phyloP scores from a whole-genome alignment of 768 basidiomycete species.

The Cyathus striatus region DNA sequence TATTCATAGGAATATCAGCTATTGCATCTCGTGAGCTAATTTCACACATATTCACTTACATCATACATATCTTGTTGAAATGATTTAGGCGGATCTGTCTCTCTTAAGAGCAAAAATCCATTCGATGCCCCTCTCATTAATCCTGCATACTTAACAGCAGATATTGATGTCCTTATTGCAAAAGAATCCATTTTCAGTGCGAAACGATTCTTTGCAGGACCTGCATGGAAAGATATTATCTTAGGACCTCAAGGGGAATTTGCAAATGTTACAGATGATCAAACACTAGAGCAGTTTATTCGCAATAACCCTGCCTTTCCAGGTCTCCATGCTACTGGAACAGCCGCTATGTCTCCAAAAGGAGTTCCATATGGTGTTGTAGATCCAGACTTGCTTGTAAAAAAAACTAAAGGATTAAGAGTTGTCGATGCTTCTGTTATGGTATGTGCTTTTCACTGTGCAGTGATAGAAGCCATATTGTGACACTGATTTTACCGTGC shows the following conservation, averaged over 20 bases:
- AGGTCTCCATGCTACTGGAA: constrained; percentile 20
- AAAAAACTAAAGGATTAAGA: constrained; percentile 25
- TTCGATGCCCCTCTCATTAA: constrained; percentile 8
- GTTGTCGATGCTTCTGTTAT: constrained; percentile 26
- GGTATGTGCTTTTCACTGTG: background rate
- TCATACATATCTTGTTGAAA: no score
- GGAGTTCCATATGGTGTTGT: constrained; percentile 8
- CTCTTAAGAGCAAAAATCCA: constrained; percentile 1
- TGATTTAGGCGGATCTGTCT: constrained; percentile 6
- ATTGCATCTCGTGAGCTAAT: constrained; percentile 22
- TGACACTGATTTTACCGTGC: background rate
- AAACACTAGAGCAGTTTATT: constrained; percentile 19
- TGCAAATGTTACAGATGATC: constrained; percentile 18
- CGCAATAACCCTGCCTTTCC: constrained; percentile 12
- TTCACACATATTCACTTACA: no score
- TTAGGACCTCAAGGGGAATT: background rate
- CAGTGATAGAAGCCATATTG: no score
- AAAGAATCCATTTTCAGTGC: constrained; percentile 5
- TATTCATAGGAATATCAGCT: background rate
- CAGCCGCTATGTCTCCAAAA: constrained; percentile 16
- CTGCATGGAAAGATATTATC: constrained; percentile 4
- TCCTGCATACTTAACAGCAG: constrained; percentile 23
- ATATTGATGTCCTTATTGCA: constrained; percentile 6
- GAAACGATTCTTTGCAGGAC: constrained; percentile 4
- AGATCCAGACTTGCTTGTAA: constrained; percentile 22